Base-by-base conservation (phyloP, 1,139 yeast genomes). In the Scheffersomyces insectosa region DNA sequence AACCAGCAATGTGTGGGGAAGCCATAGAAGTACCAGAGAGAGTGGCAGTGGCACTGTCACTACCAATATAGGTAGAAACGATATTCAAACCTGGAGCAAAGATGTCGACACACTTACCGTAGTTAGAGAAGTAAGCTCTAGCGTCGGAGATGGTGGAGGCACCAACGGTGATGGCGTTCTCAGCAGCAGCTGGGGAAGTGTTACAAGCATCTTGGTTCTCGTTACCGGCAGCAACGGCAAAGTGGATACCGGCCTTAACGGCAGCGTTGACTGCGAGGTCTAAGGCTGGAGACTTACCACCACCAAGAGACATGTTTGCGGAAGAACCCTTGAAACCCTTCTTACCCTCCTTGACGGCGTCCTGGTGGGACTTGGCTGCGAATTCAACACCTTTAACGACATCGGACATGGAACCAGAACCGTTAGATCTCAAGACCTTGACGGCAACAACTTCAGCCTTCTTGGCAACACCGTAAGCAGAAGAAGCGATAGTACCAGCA, bases 1-100 rank as follows among this genome's bases (percentile, higher is more conserved):
- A 78, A 55, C 99, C 99, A 49, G 90, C 86, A 64, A 93, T 86
- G 65, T 93, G 98, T 42, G 99, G 99, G 37, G 98, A 88, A 30
- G 99, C 99, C 99, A 93, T 93, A 15, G 99, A 93, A 15, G 99
- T 93, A 71, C 99, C 99, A 33, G 97, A 89, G 68, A 93, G 79
- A 41, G 93, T 83, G 48, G 96, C 96, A 53, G 96, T 85, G 39
- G 95, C 90, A 45, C 79, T 67, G 52, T 83, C 82, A 33, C 95
- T 85, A 40, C 96, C 95, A 65, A 88, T 90, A 72, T 90, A 93
- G 42, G 95, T 86, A 28, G 93, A 85, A 58, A 85, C 73, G 51
- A 88, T 79, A 65, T 86, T 84, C 65, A 85, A 78, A 61, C 95
- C 95, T 27, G 95, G 95, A 29, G 89, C 95, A 60, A 85, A 87